Evolutionary conservation across 2,329 filamentous ascomycete species (phyloP).

Genomic region (Penicillium sp.): DNA sequence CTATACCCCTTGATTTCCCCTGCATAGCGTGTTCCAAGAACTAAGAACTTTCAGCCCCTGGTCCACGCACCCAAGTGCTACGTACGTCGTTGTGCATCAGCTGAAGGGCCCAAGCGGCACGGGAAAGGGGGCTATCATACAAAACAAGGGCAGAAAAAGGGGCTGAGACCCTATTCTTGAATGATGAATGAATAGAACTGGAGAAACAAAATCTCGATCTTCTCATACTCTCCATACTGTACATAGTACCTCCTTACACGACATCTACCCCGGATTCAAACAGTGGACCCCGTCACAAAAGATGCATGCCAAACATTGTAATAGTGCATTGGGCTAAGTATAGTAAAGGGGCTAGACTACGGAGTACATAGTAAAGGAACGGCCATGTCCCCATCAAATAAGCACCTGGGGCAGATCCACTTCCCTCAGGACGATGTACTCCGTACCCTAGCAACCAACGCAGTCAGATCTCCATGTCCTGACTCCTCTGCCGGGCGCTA

Average conservation of each 20-base stretch:
- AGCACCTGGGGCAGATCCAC: conserved; percentile 13
- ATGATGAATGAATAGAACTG: neutral
- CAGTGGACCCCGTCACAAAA: neutral
- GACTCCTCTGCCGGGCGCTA: neutral
- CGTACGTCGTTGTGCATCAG: neutral
- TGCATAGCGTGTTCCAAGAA: neutral
- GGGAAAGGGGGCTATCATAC: neutral
- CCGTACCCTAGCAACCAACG: too few relatives aligned
- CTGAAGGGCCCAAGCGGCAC: neutral
- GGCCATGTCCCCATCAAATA: conserved; percentile 7
- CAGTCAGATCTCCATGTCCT: too few relatives aligned
- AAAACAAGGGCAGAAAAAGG: neutral
- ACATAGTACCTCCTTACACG: conserved; percentile 1
- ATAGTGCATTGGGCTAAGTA: neutral
- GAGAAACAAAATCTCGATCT: neutral
- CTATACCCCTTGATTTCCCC: neutral
- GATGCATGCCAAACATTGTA: neutral
- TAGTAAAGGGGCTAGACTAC: neutral
- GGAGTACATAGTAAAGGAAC: too few relatives aligned
- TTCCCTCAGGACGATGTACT: too few relatives aligned
- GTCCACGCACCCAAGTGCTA: neutral
- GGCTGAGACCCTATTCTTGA: too few relatives aligned
- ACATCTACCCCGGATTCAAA: conserved; percentile 15
- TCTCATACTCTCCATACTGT: neutral
- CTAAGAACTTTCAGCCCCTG: neutral